A percentile compares a stretch with the other conserved stretches of the same genome.
Evolutionary conservation across 2,329 filamentous ascomycete species (phyloP).

Genomic region (Colletotrichum navitas): DNA sequence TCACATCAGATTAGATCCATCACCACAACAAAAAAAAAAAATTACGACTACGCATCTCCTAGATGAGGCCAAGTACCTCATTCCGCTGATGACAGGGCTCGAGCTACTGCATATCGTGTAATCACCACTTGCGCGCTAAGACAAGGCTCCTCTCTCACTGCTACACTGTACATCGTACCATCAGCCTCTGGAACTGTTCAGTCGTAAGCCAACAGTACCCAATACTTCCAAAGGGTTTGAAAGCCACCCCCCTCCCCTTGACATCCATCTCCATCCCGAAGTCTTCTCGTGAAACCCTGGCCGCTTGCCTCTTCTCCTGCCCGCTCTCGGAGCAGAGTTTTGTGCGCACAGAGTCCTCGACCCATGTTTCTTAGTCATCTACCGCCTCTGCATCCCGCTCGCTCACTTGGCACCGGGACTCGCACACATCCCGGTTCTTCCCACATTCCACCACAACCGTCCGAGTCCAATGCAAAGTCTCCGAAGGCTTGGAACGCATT

Average conservation of each 20-base stretch:
- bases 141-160: slow-evolving; percentile 2
- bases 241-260: slow-evolving; percentile 23
- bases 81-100: slow-evolving; percentile 18
- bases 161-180: not conserved
- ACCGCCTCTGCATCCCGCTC: slow-evolving; percentile 19
- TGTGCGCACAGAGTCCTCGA: slow-evolving; percentile 21
- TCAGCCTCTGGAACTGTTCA: not conserved
- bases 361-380: slow-evolving; percentile 40
- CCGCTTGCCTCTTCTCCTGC: not conserved
- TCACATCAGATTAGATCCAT: slow-evolving; percentile 28
- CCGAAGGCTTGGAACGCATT: not conserved
- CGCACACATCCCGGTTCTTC: slow-evolving; percentile 29
- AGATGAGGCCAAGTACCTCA: slow-evolving; percentile 13
- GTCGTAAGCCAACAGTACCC: not conserved
- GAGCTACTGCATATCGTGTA: slow-evolving; percentile 4
- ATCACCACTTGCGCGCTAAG: slow-evolving; percentile 2
- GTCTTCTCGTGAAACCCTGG: slow-evolving; percentile 37
- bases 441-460: slow-evolving; percentile 6
- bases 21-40: not conserved
- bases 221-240: slow-evolving; percentile 6
- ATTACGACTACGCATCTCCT: not conserved
- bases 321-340: slow-evolving; percentile 40
- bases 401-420: not conserved
- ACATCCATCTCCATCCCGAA: slow-evolving; percentile 24
- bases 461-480: not conserved